phyloP scores from a whole-genome alignment of 2,329 filamentous ascomycete genomes.

The Penicillium sp. region DNA sequence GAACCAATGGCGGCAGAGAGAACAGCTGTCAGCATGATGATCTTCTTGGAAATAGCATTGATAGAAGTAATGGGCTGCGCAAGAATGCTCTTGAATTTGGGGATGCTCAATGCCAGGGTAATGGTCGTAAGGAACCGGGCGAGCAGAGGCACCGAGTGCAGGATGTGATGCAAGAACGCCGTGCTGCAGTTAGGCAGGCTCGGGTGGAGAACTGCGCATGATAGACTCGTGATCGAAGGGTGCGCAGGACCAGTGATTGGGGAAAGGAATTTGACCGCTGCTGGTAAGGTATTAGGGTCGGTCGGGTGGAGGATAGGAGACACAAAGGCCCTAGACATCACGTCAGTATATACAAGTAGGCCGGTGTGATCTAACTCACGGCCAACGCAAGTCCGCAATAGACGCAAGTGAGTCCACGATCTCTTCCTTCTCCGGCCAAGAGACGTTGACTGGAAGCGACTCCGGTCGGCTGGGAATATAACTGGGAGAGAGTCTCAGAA shows the following conservation, averaged over 20 bases:
- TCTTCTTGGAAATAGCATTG: constrained; percentile 65
- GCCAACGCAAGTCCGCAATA: constrained; percentile 82
- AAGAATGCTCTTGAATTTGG: constrained; percentile 68
- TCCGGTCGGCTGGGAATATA: constrained; percentile 76
- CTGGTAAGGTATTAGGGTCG: constrained; percentile 59
- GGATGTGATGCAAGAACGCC: constrained; percentile 84
- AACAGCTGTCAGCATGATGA: constrained; percentile 75
- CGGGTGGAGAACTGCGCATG: constrained; percentile 87
- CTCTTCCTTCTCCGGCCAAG: constrained; percentile 74
- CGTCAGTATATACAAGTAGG: background rate
- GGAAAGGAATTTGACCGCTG: constrained; percentile 66
- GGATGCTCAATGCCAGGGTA: constrained; percentile 67
- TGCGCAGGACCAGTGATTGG: constrained; percentile 83
- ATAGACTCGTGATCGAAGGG: constrained; percentile 79
- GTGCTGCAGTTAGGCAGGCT: constrained; percentile 83
- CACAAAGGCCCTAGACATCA: constrained; percentile 63
- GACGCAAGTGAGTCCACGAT: constrained; percentile 79
- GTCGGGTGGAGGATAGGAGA: constrained; percentile 85
- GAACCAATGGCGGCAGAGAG: constrained; percentile 81
- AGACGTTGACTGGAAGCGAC: constrained; percentile 64
- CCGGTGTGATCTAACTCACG: constrained; percentile 54
- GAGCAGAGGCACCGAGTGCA: constrained; percentile 76
- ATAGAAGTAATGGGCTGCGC: constrained; percentile 67
- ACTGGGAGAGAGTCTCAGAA: constrained; percentile 68
- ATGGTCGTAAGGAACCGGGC: constrained; percentile 70